Evolutionary conservation across 140 eudicot genomes (phyloP).

Genomic region (Eryngium alpinum): DNA sequence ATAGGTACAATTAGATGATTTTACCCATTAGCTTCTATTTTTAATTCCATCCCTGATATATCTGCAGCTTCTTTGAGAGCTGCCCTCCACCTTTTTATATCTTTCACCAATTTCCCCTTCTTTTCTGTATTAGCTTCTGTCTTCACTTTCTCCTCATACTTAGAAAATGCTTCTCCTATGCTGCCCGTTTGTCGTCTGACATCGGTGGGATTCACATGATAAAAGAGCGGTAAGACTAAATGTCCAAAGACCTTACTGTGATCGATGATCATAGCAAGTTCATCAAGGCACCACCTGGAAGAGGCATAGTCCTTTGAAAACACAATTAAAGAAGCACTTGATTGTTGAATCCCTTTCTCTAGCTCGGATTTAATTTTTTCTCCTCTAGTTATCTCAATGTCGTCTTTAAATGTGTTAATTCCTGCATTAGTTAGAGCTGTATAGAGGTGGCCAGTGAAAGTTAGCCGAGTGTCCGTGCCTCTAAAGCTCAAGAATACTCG

Average conservation of each 20-base stretch:
- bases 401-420: slow-evolving; percentile 15
- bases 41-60: slow-evolving; percentile 19
- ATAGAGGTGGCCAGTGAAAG: slow-evolving; percentile 23
- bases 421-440: slow-evolving; percentile 17
- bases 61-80: slow-evolving; percentile 18
- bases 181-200: slow-evolving; percentile 15
- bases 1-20: not conserved
- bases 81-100: slow-evolving; percentile 7
- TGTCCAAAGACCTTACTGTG: not conserved
- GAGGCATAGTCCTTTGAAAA: not conserved
- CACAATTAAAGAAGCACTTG: slow-evolving; percentile 14
- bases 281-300: slow-evolving; percentile 18
- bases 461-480: slow-evolving; percentile 17
- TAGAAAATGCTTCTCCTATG: slow-evolving; percentile 16
- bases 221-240: slow-evolving; percentile 15
- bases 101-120: not conserved
- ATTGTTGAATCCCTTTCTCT: slow-evolving; percentile 12
- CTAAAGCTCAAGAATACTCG: slow-evolving; percentile 17
- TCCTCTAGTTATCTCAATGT: not conserved
- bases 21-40: slow-evolving; percentile 1
- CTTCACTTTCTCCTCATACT: not conserved
- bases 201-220: slow-evolving; percentile 12
- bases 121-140: not conserved
- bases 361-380: not conserved
- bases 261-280: slow-evolving; percentile 12